These are phyloP conservation scores for Maudiozyma bulderi DNA, from an alignment of 805 yeast genomes.

Conservation along the genomic window DNA sequence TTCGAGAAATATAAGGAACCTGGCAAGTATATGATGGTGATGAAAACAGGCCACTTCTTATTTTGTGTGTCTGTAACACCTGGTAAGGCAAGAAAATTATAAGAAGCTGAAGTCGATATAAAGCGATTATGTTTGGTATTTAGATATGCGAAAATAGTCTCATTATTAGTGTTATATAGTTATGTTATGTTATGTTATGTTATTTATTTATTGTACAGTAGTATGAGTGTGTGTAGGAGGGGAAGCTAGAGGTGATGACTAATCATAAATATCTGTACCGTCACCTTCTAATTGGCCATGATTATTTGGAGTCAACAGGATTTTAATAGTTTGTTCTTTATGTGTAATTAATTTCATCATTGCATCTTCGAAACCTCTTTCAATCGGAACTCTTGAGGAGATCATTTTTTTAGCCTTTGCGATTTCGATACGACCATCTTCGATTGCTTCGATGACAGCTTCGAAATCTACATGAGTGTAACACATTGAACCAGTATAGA, in stretches of 20 bases:
- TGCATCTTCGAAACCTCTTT: conserved; percentile 44
- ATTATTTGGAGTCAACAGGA: conserved; percentile 42
- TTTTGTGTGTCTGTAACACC: too few relatives aligned
- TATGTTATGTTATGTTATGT: not conserved
- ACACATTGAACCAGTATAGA: conserved; percentile 53
- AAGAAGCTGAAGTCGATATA: too few relatives aligned
- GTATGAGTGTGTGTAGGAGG: too few relatives aligned
- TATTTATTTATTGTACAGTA: too few relatives aligned
- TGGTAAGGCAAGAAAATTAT: too few relatives aligned
- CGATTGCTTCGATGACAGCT: conserved; percentile 46
- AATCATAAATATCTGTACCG: conserved; percentile 1
- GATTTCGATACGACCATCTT: conserved; percentile 35
- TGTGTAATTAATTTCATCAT: conserved; percentile 39
- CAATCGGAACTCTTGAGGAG: conserved; percentile 42
- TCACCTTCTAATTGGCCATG: conserved; percentile 26
- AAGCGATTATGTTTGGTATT: too few relatives aligned
- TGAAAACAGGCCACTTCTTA: too few relatives aligned
- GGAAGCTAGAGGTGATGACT: not conserved
- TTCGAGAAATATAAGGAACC: too few relatives aligned
- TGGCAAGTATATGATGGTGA: too few relatives aligned
- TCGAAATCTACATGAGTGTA: conserved; percentile 50
- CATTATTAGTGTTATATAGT: too few relatives aligned
- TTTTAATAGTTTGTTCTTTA: conserved; percentile 49
- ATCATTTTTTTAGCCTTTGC: conserved; percentile 40
- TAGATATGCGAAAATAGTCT: too few relatives aligned